phyloP scores from a whole-genome alignment of 805 yeast species.

The Kodamaea kaohsiungensis region DNA sequence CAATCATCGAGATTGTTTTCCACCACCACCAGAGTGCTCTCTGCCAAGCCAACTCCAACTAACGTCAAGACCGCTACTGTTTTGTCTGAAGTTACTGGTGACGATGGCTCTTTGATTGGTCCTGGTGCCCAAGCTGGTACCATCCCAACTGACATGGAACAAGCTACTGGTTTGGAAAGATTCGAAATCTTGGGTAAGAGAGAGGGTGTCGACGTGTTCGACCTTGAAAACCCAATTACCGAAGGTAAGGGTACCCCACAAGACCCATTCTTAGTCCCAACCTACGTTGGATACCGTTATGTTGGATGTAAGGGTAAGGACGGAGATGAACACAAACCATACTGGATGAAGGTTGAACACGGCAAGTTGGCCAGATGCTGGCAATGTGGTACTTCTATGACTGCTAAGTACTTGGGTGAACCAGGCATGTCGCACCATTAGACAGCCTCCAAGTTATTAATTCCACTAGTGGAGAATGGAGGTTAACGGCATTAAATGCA shows the following conservation, averaged over 20 bases:
- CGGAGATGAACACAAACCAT: conserved; percentile 86
- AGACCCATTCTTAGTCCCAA: conserved; percentile 87
- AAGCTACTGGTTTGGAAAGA: conserved; percentile 98
- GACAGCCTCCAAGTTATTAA: not conserved
- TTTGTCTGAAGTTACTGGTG: conserved; percentile 78
- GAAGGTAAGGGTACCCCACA: conserved; percentile 88
- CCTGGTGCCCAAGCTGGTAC: conserved; percentile 85
- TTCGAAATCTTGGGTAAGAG: conserved; percentile 89
- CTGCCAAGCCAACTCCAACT: conserved; percentile 31
- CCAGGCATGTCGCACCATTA: conserved; percentile 60
- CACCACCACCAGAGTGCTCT: conserved; percentile 31
- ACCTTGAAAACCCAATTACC: conserved; percentile 81
- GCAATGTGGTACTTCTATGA: conserved; percentile 97
- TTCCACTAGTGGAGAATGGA: not conserved
- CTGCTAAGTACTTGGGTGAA: conserved; percentile 84
- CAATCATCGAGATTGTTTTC: conserved; percentile 36
- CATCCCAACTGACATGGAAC: conserved; percentile 92
- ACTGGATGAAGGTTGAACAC: conserved; percentile 89
- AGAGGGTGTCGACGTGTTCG: conserved; percentile 94
- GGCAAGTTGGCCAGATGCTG: conserved; percentile 91
- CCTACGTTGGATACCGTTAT: conserved; percentile 89
- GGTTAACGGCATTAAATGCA: not conserved
- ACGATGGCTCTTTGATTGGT: conserved; percentile 74
- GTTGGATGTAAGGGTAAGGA: conserved; percentile 93
- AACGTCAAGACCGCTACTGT: conserved; percentile 59